Evolutionary conservation across 176 grass and related monocot genomes (phyloP).

Genomic region (Triticum aestivum): DNA sequence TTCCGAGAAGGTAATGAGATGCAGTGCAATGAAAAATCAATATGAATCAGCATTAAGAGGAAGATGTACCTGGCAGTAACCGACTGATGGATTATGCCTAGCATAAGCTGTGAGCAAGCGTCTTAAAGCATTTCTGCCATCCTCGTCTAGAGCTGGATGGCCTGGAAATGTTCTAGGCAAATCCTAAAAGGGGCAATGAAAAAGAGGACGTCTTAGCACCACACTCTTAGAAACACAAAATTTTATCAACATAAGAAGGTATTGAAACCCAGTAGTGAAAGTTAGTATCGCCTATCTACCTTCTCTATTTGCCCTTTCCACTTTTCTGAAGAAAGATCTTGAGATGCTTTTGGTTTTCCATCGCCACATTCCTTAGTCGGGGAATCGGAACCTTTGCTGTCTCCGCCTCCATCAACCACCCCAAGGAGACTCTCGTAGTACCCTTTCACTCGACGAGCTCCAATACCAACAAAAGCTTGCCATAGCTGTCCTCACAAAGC

Average conservation of each 20-base stretch:
- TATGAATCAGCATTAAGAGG: background rate
- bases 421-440: constrained; percentile 82
- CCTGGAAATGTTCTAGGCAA: constrained; percentile 99
- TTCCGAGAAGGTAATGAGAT: constrained; percentile 8
- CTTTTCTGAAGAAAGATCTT: constrained; percentile 57
- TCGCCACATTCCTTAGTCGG: constrained; percentile 28
- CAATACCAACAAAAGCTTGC: constrained; percentile 98
- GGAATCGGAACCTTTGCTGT: constrained; percentile 33
- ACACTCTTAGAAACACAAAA: constrained; percentile 13
- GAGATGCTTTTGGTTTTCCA: constrained; percentile 43
- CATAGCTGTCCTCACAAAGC: constrained; percentile 58
- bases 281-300: constrained; percentile 34
- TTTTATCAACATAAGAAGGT: constrained; percentile 20
- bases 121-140: constrained; percentile 97
- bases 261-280: background rate
- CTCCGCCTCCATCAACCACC: constrained; percentile 22
- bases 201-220: constrained; percentile 17
- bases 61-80: constrained; percentile 90
- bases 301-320: constrained; percentile 99
- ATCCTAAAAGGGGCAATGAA: constrained; percentile 56
- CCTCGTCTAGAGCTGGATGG: constrained; percentile 90
- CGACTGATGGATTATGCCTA: constrained; percentile 95
- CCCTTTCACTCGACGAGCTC: constrained; percentile 79
- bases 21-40: background rate
- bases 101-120: constrained; percentile 96